Evolutionary conservation across 192 early-diverging fungal genomes (phyloP).

Genomic region (Backusella tuberculispora): DNA sequence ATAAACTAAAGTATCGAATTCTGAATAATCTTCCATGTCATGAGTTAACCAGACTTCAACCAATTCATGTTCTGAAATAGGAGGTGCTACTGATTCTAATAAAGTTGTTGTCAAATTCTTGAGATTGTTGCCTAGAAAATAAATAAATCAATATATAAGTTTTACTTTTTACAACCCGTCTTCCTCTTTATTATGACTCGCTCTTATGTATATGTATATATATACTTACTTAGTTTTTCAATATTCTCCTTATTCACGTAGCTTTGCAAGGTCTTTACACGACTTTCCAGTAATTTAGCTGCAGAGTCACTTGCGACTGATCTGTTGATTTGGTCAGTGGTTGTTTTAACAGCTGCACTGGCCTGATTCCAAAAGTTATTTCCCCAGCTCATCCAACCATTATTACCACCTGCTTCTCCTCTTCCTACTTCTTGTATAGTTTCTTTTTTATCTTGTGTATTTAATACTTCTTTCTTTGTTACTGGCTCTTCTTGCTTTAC

Average conservation of each 20-base stretch:
- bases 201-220: not conserved
- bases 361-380: conserved; percentile 55
- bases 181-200: too few relatives aligned
- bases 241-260: conserved; percentile 61
- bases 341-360: conserved; percentile 58
- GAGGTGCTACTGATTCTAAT: conserved; percentile 59
- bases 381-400: conserved; percentile 47
- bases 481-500: conserved; percentile 14
- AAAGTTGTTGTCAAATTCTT: conserved; percentile 52
- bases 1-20: conserved; percentile 53
- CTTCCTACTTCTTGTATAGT: not conserved
- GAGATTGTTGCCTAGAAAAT: conserved; percentile 44
- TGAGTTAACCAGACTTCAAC: conserved; percentile 63
- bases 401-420: not conserved
- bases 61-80: conserved; percentile 61
- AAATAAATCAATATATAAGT: not conserved
- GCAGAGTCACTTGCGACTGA: conserved; percentile 52
- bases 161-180: too few relatives aligned
- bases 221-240: conserved; percentile 47
- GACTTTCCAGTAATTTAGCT: conserved; percentile 51
- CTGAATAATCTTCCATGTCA: conserved; percentile 56
- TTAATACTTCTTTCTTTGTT: not conserved
- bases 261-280: conserved; percentile 45
- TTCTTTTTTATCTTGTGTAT: not conserved
- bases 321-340: conserved; percentile 55